These are phyloP conservation scores for Phaeosphaeriaceae sp. DNA, from an alignment of 2,329 filamentous ascomycete species.

Conservation along the genomic window DNA sequence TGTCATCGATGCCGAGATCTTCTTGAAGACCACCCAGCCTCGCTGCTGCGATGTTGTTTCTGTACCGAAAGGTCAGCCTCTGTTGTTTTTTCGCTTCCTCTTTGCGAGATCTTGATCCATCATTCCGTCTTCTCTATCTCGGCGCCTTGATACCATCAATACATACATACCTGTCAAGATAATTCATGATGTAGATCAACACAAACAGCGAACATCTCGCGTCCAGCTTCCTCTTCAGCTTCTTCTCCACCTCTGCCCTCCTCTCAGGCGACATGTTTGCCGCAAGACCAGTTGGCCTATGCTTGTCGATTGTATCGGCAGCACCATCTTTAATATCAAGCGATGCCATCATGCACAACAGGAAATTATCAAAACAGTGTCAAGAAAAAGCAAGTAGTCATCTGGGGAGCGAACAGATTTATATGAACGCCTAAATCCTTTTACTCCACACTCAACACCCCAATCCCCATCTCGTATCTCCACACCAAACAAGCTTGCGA, in stretches of 20 bases:
- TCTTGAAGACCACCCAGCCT: slow-evolving; percentile 42
- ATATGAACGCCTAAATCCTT: not conserved
- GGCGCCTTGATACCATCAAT: not conserved
- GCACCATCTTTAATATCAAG: not conserved
- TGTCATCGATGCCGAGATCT: slow-evolving; percentile 37
- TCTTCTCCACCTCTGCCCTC: slow-evolving; percentile 41
- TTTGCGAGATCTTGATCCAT: not conserved
- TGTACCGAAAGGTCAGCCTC: not conserved
- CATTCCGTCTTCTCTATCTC: not conserved
- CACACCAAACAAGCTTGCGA: not conserved
- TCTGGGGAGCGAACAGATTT: not conserved
- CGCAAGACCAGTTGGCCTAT: slow-evolving; percentile 18
- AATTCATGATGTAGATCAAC: slow-evolving; percentile 48
- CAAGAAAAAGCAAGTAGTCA: not conserved
- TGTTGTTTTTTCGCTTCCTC: slow-evolving; percentile 8
- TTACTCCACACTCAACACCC: not conserved
- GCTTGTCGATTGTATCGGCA: not conserved
- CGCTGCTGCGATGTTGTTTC: slow-evolving; percentile 46
- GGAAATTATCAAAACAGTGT: not conserved
- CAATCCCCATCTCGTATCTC: not conserved
- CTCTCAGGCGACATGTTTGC: slow-evolving; percentile 40
- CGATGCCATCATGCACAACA: not conserved
- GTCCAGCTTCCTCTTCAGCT: slow-evolving; percentile 44
- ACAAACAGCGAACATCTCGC: slow-evolving; percentile 42
- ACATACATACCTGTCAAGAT: slow-evolving; percentile 17